phyloP scores from a whole-genome alignment of 106 monocot species.

The Dioscorea zingiberensis region DNA sequence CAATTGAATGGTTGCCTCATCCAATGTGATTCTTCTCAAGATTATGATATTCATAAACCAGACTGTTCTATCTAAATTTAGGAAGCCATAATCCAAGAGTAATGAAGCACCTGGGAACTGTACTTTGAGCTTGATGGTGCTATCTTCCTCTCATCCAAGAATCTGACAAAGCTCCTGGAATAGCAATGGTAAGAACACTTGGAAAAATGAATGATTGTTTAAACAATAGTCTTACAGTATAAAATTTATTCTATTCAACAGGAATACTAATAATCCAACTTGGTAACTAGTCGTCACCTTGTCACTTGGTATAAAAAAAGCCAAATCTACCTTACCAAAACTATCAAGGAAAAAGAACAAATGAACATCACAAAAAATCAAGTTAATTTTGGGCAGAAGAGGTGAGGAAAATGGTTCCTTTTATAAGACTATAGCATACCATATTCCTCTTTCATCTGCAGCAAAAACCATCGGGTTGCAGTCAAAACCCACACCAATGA shows the following conservation, averaged over 20 bases:
- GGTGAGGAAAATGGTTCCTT: neutral
- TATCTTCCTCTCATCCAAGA: constrained; percentile 70
- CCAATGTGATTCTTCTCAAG: too few species aligned
- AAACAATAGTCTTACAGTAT: neutral
- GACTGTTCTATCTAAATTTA: too few species aligned
- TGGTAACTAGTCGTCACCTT: too few species aligned
- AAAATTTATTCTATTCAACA: too few species aligned
- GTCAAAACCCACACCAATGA: constrained; percentile 84
- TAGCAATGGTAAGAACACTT: constrained; percentile 8
- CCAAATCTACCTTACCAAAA: too few species aligned
- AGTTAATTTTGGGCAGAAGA: too few species aligned
- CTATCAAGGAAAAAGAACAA: too few species aligned
- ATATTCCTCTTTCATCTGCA: constrained; percentile 80
- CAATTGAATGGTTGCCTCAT: too few species aligned
- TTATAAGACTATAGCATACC: constrained; percentile 32
- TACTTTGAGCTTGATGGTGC: constrained; percentile 67
- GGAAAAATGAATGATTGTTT: constrained; percentile 2
- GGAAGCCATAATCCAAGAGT: neutral
- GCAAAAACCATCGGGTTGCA: constrained; percentile 90
- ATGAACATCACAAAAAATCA: too few species aligned
- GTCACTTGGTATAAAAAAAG: too few species aligned
- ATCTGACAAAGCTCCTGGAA: constrained; percentile 77
- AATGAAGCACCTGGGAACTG: constrained; percentile 75
- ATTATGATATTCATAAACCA: too few species aligned
- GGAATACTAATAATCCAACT: too few species aligned